These are phyloP conservation scores for Dryadomyces sulphureus DNA, from an alignment of 2,329 filamentous ascomycete genomes.

Conservation along the genomic window DNA sequence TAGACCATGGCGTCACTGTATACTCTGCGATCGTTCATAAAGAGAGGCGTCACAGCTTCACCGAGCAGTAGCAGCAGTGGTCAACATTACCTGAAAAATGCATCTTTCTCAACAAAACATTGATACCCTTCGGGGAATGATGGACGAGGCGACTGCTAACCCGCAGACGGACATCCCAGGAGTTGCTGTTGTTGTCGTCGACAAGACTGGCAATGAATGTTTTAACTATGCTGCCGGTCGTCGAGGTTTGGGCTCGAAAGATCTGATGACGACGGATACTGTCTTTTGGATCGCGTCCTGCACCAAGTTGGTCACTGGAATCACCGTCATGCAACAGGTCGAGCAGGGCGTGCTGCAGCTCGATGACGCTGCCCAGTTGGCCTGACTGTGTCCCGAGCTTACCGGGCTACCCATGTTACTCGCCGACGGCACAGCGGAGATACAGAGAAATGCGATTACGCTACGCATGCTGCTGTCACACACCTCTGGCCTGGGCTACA, in stretches of 20 bases:
- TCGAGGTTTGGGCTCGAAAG: conserved; percentile 24
- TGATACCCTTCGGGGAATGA: conserved; percentile 14
- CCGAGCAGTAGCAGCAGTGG: too few relatives aligned
- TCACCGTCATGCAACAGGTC: conserved; percentile 43
- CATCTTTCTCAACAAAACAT: conserved; percentile 10
- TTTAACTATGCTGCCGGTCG: conserved; percentile 33
- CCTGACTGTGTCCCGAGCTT: conserved; percentile 34
- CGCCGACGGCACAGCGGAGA: conserved; percentile 21
- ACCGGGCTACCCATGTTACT: conserved; percentile 29
- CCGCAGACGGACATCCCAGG: conserved; percentile 27
- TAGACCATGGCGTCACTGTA: too few relatives aligned
- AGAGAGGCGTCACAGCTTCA: too few relatives aligned
- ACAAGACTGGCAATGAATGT: conserved; percentile 28
- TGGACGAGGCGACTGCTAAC: conserved; percentile 23
- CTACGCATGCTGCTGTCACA: conserved; percentile 43
- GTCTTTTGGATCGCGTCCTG: conserved; percentile 46
- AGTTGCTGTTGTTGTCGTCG: conserved; percentile 29
- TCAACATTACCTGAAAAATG: too few relatives aligned
- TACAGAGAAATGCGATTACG: conserved; percentile 35
- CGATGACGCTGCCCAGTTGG: conserved; percentile 31
- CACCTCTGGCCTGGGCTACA: conserved; percentile 41
- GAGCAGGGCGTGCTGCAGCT: conserved; percentile 32
- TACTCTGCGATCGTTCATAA: too few relatives aligned
- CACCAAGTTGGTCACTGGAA: conserved; percentile 37
- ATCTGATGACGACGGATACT: conserved; percentile 43